Percentiles rank a stretch among this genome's conserved stretches.
These are phyloP conservation scores for Tausonia pullulans DNA, from an alignment of 1,284 basidiomycete genomes.

Conservation along the genomic window DNA sequence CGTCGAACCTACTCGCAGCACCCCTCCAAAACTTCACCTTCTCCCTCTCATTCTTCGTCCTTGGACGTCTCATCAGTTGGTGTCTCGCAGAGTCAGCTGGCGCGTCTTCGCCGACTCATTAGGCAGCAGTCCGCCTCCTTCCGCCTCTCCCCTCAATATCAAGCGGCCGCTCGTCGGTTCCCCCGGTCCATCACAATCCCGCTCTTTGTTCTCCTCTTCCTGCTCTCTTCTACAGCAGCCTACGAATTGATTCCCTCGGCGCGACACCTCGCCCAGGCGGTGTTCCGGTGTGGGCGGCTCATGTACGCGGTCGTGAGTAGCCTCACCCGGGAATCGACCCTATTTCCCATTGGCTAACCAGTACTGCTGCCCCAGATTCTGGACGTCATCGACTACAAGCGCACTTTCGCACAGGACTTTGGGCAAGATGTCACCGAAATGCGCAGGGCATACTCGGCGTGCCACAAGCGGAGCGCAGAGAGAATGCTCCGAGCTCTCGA, in stretches of 20 bases:
- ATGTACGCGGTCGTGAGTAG: slow-evolving; percentile 36
- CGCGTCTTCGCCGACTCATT: not conserved
- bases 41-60: too few species aligned
- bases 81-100: too few species aligned
- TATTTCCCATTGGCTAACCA: too few species aligned
- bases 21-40: too few species aligned
- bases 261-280: slow-evolving; percentile 36
- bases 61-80: too few species aligned
- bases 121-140: not conserved
- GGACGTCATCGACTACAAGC: slow-evolving; percentile 72
- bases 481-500: slow-evolving; percentile 67
- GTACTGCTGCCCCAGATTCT: too few species aligned
- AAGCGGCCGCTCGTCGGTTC: slow-evolving; percentile 10
- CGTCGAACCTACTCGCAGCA: too few species aligned
- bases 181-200: slow-evolving; percentile 19
- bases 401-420: slow-evolving; percentile 47
- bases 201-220: slow-evolving; percentile 23
- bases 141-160: slow-evolving; percentile 2
- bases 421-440: slow-evolving; percentile 31
- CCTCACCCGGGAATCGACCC: too few species aligned
- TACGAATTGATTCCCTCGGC: slow-evolving; percentile 37
- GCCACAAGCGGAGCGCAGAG: slow-evolving; percentile 67
- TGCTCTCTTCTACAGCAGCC: slow-evolving; percentile 22
- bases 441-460: slow-evolving; percentile 53
- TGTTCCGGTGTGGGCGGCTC: slow-evolving; percentile 55